Percentiles rank a stretch among this genome's conserved stretches.
Conservation (phyloP, 2,329 filamentous ascomycete species). For the Penicillium frequentans region DNA sequence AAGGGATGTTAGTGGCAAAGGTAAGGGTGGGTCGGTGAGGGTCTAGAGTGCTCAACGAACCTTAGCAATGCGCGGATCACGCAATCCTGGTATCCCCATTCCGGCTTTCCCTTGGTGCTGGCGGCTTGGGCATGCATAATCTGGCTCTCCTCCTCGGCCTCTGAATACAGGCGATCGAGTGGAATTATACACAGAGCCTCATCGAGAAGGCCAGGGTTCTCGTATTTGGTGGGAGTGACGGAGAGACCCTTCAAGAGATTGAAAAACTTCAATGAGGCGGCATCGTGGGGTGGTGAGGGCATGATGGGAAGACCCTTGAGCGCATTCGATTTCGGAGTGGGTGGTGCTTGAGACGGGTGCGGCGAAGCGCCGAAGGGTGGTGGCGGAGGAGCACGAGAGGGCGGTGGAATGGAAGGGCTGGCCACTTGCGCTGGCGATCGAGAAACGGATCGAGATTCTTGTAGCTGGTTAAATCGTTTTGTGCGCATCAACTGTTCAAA, state of each 20-base stretch:
- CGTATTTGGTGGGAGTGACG: slow-evolving; percentile 86
- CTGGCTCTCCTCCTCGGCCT: slow-evolving; percentile 91
- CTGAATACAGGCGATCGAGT: slow-evolving; percentile 84
- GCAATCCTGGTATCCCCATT: slow-evolving; percentile 98
- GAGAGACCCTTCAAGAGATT: slow-evolving; percentile 84
- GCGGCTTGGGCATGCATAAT: slow-evolving; percentile 83
- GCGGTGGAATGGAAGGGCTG: slow-evolving; percentile 27
- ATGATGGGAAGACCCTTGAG: slow-evolving; percentile 65
- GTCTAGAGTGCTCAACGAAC: slow-evolving; percentile 50
- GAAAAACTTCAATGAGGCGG: slow-evolving; percentile 70
- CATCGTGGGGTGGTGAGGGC: slow-evolving; percentile 74
- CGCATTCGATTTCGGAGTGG: slow-evolving; percentile 21
- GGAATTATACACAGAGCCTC: slow-evolving; percentile 86
- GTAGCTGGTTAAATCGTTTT: slow-evolving; percentile 81
- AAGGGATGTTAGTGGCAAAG: slow-evolving; percentile 13
- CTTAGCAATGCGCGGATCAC: slow-evolving; percentile 83
- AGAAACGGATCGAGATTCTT: slow-evolving; percentile 61
- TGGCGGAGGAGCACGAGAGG: slow-evolving; percentile 38
- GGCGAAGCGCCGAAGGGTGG: slow-evolving; percentile 39
- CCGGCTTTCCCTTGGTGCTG: slow-evolving; percentile 79
- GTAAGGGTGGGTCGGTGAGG: slow-evolving; percentile 5
- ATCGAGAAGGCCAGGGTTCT: slow-evolving; percentile 91
- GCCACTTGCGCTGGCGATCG: slow-evolving; percentile 55
- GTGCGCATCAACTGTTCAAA: slow-evolving; percentile 87
- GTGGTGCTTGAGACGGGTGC: slow-evolving; percentile 30